A percentile compares a stretch with the other conserved stretches of the same genome.
These are phyloP conservation scores for Syncephalastrum sp. DNA, from an alignment of 371 early-diverging fungal genomes.

Conservation along the genomic window DNA sequence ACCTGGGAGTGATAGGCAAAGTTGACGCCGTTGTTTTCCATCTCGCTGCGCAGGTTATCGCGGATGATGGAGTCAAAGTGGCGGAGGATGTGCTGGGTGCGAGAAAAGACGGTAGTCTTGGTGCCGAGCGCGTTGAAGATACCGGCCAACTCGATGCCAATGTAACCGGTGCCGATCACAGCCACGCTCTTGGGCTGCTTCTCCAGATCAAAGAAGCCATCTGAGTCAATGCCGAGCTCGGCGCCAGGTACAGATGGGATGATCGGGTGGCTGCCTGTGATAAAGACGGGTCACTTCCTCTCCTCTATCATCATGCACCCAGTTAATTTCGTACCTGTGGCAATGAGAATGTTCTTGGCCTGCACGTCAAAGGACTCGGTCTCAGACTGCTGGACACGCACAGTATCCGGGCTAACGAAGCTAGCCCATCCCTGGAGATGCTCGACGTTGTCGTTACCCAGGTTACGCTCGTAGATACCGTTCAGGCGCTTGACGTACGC, in stretches of 20 bases:
- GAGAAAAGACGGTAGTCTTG: conserved; percentile 79
- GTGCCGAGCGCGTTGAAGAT: conserved; percentile 87
- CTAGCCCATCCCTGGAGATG: conserved; percentile 78
- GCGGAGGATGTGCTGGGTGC: conserved; percentile 81
- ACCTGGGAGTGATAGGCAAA: conserved; percentile 67
- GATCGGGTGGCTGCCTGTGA: conserved; percentile 61
- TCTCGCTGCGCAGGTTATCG: conserved; percentile 73
- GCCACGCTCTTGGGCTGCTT: conserved; percentile 87
- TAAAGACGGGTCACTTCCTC: neutral
- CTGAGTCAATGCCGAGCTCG: conserved; percentile 84
- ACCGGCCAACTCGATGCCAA: conserved; percentile 95
- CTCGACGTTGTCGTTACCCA: conserved; percentile 81
- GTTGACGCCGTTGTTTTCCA: conserved; percentile 68
- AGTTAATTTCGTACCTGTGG: conserved; percentile 53
- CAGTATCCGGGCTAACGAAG: conserved; percentile 70
- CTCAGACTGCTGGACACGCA: conserved; percentile 50
- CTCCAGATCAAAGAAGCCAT: conserved; percentile 93
- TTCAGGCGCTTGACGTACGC: conserved; percentile 92
- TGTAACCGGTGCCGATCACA: conserved; percentile 85
- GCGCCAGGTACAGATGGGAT: conserved; percentile 79
- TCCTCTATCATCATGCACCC: no score
- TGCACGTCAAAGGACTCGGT: conserved; percentile 36
- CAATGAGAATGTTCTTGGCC: conserved; percentile 83
- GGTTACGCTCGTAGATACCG: conserved; percentile 88
- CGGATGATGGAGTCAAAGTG: conserved; percentile 86